A percentile compares a stretch with the other conserved stretches of the same genome.
These are phyloP conservation scores for Termitomyces sp. DNA, from an alignment of 768 basidiomycete genomes.

Conservation along the genomic window DNA sequence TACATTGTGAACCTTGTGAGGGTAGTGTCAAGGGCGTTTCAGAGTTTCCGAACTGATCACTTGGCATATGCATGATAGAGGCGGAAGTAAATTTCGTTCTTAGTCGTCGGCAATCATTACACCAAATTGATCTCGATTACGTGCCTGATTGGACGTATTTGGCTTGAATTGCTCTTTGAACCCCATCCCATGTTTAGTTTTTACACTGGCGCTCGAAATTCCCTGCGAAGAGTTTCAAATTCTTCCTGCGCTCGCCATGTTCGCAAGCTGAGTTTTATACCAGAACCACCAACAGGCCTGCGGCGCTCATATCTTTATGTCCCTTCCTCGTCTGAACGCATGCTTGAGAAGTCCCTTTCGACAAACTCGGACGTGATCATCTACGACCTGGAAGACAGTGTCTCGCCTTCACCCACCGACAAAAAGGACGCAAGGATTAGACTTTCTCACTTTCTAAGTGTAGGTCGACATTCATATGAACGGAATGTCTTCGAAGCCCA, in stretches of 20 bases:
- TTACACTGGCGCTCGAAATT: neutral
- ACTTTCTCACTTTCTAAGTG: slow-evolving; percentile 53
- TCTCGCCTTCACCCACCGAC: slow-evolving; percentile 60
- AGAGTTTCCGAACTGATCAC: neutral
- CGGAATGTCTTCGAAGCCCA: neutral
- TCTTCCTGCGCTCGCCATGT: neutral
- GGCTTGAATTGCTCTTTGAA: too few species aligned
- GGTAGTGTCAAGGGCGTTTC: neutral
- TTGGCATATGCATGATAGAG: too few species aligned
- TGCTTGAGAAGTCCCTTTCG: slow-evolving; percentile 74
- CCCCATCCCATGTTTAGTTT: neutral
- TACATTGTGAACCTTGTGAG: neutral
- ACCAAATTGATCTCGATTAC: neutral
- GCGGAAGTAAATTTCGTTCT: neutral
- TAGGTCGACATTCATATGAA: slow-evolving; percentile 21
- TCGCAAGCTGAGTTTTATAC: slow-evolving; percentile 4
- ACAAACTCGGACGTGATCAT: slow-evolving; percentile 70
- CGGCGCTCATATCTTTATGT: slow-evolving; percentile 74
- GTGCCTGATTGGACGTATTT: neutral
- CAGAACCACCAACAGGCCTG: slow-evolving; percentile 12
- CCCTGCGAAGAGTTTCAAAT: neutral
- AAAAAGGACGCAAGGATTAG: slow-evolving; percentile 58
- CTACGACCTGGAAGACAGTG: slow-evolving; percentile 88
- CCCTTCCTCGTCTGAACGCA: slow-evolving; percentile 73
- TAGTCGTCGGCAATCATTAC: neutral